These are phyloP conservation scores for Inosperma sp. DNA, from an alignment of 768 basidiomycete species.

Conservation along the genomic window DNA sequence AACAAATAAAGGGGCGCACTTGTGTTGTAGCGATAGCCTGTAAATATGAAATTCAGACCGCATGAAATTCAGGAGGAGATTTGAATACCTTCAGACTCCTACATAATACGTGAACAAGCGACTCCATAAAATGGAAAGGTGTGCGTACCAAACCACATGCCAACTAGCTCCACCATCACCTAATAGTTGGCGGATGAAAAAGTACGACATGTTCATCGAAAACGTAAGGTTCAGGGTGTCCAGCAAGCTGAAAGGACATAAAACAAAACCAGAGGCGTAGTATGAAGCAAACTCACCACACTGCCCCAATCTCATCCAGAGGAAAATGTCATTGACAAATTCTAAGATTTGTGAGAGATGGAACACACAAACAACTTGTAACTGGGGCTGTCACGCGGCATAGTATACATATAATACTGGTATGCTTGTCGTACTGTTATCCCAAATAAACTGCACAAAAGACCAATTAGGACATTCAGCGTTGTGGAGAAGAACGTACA, in stretches of 20 bases:
- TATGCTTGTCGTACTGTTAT: conserved; percentile 29
- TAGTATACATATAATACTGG: conserved; percentile 24
- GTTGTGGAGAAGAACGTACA: too few relatives aligned
- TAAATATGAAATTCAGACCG: neutral
- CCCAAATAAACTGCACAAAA: conserved; percentile 23
- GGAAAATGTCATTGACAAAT: neutral
- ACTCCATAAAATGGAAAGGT: neutral
- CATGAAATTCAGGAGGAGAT: neutral
- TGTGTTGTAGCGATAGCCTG: conserved; percentile 11
- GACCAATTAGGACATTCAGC: neutral
- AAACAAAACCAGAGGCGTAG: neutral
- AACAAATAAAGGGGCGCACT: conserved; percentile 3
- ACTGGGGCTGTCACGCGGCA: conserved; percentile 13
- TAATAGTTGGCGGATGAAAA: conserved; percentile 20
- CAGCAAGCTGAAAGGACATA: conserved; percentile 17
- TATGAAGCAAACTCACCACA: neutral
- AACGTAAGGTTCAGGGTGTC: conserved; percentile 28
- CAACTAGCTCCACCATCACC: conserved; percentile 14
- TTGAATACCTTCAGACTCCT: conserved; percentile 31
- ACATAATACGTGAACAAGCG: neutral
- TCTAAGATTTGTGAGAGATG: neutral
- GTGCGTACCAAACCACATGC: conserved; percentile 24
- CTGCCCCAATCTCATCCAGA: conserved; percentile 1
- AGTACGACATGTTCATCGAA: conserved; percentile 26
- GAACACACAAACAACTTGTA: conserved; percentile 23